Conservation (phyloP, 805 yeast genomes). For the Candida vartiovaarae region DNA sequence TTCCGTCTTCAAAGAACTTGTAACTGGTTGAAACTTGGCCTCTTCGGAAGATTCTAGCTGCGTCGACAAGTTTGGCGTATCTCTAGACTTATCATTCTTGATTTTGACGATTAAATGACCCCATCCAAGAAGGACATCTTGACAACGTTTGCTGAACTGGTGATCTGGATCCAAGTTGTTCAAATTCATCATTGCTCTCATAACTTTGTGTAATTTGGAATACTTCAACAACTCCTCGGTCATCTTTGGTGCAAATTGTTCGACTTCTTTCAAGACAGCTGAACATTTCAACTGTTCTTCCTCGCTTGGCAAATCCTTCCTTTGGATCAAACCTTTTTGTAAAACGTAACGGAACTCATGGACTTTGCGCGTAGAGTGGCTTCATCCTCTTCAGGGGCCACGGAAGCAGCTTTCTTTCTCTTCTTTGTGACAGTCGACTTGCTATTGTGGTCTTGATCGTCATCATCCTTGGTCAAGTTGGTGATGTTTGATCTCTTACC, state of each 20-base stretch:
- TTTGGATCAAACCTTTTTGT: constrained; percentile 42
- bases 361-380: constrained; percentile 2
- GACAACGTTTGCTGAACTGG: constrained; percentile 39
- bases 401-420: background rate
- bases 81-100: constrained; percentile 2
- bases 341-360: constrained; percentile 36
- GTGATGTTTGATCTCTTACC: background rate
- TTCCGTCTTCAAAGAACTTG: too few species aligned
- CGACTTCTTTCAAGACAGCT: constrained; percentile 33
- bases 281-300: constrained; percentile 25
- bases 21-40: too few species aligned
- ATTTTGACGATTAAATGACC: constrained; percentile 23
- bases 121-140: constrained; percentile 37
- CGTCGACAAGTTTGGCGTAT: constrained; percentile 14
- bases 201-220: constrained; percentile 46
- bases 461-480: background rate
- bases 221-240: constrained; percentile 32
- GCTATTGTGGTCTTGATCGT: background rate
- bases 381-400: constrained; percentile 1
- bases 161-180: constrained; percentile 35
- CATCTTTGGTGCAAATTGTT: constrained; percentile 32
- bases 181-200: constrained; percentile 39
- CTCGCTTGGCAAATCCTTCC: constrained; percentile 33
- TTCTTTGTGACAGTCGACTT: background rate
- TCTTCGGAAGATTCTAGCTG: too few species aligned